Percentiles rank a stretch among this genome's conserved stretches.
Evolutionary conservation across 371 early-diverging fungal genomes (phyloP).

Genomic region (Smittium culicis): DNA sequence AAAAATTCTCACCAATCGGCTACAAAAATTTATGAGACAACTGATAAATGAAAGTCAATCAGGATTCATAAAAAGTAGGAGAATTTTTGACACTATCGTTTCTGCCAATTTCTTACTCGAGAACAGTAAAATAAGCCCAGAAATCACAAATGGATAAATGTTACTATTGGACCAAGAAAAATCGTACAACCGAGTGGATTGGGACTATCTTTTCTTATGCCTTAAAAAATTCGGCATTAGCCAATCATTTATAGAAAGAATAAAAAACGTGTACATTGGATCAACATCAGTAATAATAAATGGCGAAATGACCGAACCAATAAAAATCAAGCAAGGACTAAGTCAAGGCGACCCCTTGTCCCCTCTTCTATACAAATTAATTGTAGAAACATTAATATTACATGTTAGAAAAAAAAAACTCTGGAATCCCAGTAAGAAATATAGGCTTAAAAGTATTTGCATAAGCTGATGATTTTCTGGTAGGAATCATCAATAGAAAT

Average conservation of each 20-base stretch:
- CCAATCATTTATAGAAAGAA: neutral
- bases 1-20: neutral
- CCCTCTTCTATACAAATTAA: constrained; percentile 13
- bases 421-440: neutral
- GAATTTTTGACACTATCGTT: neutral
- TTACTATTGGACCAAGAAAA: constrained; percentile 7
- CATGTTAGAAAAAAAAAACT: neutral
- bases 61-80: constrained; percentile 2
- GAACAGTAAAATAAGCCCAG: neutral
- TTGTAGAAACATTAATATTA: constrained; percentile 13
- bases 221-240: neutral
- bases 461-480: constrained; percentile 14
- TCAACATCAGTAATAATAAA: neutral
- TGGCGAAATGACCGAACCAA: neutral
- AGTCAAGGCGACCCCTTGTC: constrained; percentile 15
- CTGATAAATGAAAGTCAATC: constrained; percentile 1
- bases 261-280: neutral
- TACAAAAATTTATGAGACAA: constrained; percentile 1
- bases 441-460: constrained; percentile 3
- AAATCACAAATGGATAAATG: neutral
- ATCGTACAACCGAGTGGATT: constrained; percentile 5
- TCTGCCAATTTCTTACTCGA: neutral
- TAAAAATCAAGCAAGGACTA: constrained; percentile 12
- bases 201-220: constrained; percentile 5
- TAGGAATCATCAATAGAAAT: neutral